Evolutionary conservation across 2,329 filamentous ascomycete species (phyloP).

Genomic region (Fusarium chlamydosporum): DNA sequence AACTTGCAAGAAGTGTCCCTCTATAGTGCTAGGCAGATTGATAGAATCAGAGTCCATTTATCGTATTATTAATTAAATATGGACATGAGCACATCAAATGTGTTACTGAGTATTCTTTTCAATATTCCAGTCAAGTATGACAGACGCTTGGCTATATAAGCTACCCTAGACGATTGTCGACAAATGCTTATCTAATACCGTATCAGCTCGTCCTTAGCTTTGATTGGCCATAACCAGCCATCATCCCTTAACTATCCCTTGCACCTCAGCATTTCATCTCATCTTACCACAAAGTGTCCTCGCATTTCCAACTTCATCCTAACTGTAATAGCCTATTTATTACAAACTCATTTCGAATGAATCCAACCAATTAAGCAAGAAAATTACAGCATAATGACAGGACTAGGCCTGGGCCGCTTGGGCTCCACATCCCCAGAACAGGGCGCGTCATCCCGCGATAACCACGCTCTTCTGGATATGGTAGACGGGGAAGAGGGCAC

Average conservation of each 20-base stretch:
- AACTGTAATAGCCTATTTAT: not conserved
- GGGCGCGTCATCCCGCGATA: constrained; percentile 25
- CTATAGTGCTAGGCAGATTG: no score
- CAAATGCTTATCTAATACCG: constrained; percentile 13
- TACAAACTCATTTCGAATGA: accelerated
- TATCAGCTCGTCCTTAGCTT: not conserved
- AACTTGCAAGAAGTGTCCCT: no score
- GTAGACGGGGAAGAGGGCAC: constrained; percentile 15
- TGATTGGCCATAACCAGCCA: constrained; percentile 20
- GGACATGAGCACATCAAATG: no score
- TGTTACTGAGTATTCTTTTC: no score
- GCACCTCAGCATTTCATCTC: not conserved
- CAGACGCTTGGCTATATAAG: no score
- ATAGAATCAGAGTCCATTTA: no score
- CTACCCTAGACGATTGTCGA: constrained; percentile 4
- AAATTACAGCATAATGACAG: not conserved
- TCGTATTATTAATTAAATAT: no score
- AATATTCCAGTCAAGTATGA: no score
- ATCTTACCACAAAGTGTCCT: constrained; percentile 5
- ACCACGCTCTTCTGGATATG: constrained; percentile 29
- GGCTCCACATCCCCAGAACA: constrained; percentile 27
- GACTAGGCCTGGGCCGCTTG: not conserved
- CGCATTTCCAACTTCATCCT: not conserved
- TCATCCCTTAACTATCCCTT: constrained; percentile 25
- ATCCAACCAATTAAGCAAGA: not conserved